A percentile compares a stretch with the other conserved stretches of the same genome.
phyloP scores from a whole-genome alignment of 2,329 filamentous ascomycete species.

The Pyrenophora teres region DNA sequence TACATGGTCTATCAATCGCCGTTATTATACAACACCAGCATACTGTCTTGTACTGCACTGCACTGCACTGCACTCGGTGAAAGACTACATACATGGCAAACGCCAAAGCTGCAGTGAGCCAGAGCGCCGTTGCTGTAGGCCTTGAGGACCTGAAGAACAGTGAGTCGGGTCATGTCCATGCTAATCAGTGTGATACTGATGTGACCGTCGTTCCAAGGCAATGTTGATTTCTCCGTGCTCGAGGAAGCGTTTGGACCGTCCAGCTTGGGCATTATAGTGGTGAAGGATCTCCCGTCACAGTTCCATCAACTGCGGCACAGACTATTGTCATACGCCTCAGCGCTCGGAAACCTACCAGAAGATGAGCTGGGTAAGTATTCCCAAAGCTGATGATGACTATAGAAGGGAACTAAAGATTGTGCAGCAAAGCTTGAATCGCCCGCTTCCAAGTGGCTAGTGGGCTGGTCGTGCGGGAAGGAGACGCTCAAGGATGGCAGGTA shows the following conservation, averaged over 20 bases:
- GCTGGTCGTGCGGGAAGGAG: conserved; percentile 83
- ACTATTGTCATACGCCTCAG: conserved; percentile 84
- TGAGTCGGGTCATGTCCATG: conserved; percentile 25
- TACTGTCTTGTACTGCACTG: background rate
- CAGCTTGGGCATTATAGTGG: conserved; percentile 90
- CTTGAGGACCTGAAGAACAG: conserved; percentile 53
- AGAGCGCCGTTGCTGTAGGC: conserved; percentile 40
- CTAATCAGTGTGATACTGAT: background rate
- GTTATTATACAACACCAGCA: background rate
- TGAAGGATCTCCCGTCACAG: conserved; percentile 76
- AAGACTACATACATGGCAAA: conserved; percentile 23
- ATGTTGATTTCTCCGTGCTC: conserved; percentile 69
- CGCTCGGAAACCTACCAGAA: conserved; percentile 78
- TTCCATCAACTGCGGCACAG: conserved; percentile 74
- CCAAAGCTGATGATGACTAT: background rate
- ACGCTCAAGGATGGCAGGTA: conserved; percentile 77
- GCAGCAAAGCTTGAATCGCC: conserved; percentile 55
- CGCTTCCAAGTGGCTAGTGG: conserved; percentile 63
- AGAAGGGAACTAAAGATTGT: background rate
- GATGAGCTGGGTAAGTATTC: conserved; percentile 67
- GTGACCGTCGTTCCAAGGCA: conserved; percentile 52
- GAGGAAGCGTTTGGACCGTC: conserved; percentile 85
- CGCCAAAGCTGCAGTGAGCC: conserved; percentile 25
- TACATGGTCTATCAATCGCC: no score
- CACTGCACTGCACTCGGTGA: background rate